Percentiles rank a stretch among this genome's conserved stretches.
These are phyloP conservation scores for Cucumis hystrix DNA, from an alignment of 306 rosid genomes.

Conservation along the genomic window DNA sequence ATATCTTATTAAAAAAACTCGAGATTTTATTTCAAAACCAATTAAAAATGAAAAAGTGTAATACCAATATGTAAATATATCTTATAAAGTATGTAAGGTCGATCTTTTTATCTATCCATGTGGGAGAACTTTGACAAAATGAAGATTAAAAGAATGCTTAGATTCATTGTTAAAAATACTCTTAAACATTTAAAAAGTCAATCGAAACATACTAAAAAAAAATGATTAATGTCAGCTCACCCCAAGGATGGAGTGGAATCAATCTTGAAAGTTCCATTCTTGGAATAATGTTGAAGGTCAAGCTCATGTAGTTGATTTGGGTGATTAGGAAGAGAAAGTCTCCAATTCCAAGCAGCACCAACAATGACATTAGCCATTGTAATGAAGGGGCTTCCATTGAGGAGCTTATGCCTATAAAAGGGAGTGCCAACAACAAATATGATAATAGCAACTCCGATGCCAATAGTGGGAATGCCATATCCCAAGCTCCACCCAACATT, in stretches of 20 bases:
- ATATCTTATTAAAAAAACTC: too few species aligned
- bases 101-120: too few species aligned
- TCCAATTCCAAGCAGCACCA: conserved; percentile 48
- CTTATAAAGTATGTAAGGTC: too few species aligned
- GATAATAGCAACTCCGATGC: conserved; percentile 40
- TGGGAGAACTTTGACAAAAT: too few species aligned
- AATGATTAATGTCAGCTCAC: conserved; percentile 12
- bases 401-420: conserved; percentile 53
- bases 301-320: conserved; percentile 52
- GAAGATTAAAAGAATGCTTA: too few species aligned
- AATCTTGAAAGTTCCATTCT: conserved; percentile 36
- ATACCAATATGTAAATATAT: too few species aligned
- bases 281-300: conserved; percentile 27
- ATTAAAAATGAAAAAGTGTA: too few species aligned
- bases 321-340: conserved; percentile 34
- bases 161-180: too few species aligned
- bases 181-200: too few species aligned
- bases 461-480: conserved; percentile 70
- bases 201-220: too few species aligned
- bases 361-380: conserved; percentile 55
- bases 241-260: conserved; percentile 60
- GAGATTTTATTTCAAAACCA: too few species aligned
- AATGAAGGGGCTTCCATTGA: conserved; percentile 27
- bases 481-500: conserved; percentile 86
- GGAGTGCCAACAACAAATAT: conserved; percentile 59